Conservation (phyloP, 164 flowering plant species). For the Dillenia turbinata region DNA sequence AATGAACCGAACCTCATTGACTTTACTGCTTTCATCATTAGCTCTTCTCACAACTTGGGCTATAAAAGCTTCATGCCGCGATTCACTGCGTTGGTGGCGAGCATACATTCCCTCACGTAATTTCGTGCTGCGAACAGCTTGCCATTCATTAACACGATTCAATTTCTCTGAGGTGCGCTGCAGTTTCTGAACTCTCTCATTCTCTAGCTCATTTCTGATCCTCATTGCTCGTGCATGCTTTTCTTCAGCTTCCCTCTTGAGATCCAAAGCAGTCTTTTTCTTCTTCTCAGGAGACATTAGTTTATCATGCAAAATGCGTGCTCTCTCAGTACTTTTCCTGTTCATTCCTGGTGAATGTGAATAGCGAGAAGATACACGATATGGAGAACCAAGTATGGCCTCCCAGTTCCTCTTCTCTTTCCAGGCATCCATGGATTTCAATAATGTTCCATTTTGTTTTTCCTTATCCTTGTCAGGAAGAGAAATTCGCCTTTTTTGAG, state of each 20-base stretch:
- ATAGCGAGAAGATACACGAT: constrained; percentile 63
- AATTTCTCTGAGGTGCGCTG: constrained; percentile 88
- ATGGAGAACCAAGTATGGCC: constrained; percentile 76
- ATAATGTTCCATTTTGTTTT: constrained; percentile 42
- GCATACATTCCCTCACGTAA: constrained; percentile 85
- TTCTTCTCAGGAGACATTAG: constrained; percentile 94
- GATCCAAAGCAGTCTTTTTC: constrained; percentile 75
- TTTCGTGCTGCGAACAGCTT: constrained; percentile 78
- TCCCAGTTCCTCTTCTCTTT: constrained; percentile 95
- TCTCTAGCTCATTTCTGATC: constrained; percentile 82
- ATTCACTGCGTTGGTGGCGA: constrained; percentile 87
- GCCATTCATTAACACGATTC: constrained; percentile 93
- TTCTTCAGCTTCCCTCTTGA: constrained; percentile 87
- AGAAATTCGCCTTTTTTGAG: constrained; percentile 29
- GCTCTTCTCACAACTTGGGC: constrained; percentile 95
- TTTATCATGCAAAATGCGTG: constrained; percentile 78
- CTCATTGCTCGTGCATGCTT: constrained; percentile 94
- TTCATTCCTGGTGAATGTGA: constrained; percentile 79
- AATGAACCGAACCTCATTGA: constrained; percentile 95
- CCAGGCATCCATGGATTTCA: constrained; percentile 92
- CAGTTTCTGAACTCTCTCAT: constrained; percentile 80
- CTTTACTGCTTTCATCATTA: constrained; percentile 96
- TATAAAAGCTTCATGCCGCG: constrained; percentile 87
- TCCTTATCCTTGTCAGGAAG: constrained; percentile 57
- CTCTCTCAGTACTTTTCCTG: constrained; percentile 80